These are phyloP conservation scores for Jacaranda copaia DNA, from an alignment of 257 asterid species.

Conservation along the genomic window DNA sequence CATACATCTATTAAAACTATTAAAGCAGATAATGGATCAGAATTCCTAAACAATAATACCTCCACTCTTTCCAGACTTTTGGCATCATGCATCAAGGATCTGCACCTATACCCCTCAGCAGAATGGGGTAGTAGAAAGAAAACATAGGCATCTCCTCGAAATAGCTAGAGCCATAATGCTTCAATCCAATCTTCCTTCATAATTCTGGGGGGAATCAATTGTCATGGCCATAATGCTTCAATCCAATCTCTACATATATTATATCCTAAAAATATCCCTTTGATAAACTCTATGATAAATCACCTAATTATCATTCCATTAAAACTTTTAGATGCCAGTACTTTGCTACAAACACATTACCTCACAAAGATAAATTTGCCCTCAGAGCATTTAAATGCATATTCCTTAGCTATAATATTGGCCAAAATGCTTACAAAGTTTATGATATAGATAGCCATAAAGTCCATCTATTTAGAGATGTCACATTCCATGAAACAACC, in stretches of 20 bases:
- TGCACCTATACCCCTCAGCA: background rate
- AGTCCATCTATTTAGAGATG: background rate
- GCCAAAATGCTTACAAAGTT: background rate
- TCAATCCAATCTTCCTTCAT: background rate
- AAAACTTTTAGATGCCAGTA: background rate
- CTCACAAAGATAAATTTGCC: background rate
- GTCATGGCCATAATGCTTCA: background rate
- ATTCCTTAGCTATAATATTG: background rate
- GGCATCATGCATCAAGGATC: background rate
- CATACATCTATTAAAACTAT: background rate
- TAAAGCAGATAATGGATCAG: background rate
- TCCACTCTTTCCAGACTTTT: background rate
- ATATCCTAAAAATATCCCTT: background rate
- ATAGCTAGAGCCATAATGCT: background rate
- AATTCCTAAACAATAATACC: background rate
- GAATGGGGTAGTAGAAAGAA: background rate
- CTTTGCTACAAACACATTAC: background rate
- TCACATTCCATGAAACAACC: background rate
- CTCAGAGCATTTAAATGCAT: background rate
- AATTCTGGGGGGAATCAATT: background rate
- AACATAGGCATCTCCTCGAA: background rate
- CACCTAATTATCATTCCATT: background rate
- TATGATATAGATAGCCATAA: background rate
- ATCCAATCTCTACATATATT: background rate
- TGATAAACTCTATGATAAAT: background rate